These are phyloP conservation scores for Zygotorulaspora chibaensis DNA, from an alignment of 805 yeast genomes.

Conservation along the genomic window DNA sequence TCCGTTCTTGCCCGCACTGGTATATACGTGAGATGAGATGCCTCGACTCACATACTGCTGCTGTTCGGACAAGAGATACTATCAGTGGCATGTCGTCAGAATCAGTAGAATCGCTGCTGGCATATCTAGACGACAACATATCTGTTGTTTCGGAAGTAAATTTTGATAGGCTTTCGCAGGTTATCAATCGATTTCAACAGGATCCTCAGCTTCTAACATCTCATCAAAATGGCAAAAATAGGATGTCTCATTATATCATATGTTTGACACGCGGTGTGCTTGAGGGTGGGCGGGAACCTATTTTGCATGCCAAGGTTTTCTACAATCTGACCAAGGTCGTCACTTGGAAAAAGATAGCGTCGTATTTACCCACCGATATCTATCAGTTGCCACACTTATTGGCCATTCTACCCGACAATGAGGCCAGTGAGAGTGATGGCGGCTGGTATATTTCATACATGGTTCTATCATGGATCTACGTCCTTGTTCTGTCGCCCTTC, in stretches of 20 bases:
- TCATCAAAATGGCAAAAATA: conserved; percentile 1
- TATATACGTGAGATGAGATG: no score
- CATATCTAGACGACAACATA: conserved; percentile 12
- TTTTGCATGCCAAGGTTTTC: conserved; percentile 36
- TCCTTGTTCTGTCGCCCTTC: conserved; percentile 72
- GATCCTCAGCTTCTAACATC: conserved; percentile 20
- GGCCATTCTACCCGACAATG: conserved; percentile 16
- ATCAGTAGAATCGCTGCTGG: conserved; percentile 7
- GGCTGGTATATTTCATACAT: conserved; percentile 48
- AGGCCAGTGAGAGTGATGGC: conserved; percentile 6
- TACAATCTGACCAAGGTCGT: conserved; percentile 64
- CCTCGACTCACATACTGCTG: no score
- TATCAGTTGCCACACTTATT: conserved; percentile 42
- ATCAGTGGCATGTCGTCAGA: conserved; percentile 1
- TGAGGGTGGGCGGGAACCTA: not conserved
- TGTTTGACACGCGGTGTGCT: conserved; percentile 10
- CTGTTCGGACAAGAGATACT: not conserved
- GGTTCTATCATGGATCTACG: conserved; percentile 66
- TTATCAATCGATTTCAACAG: conserved; percentile 26
- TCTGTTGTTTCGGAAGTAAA: conserved; percentile 3
- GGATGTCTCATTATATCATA: conserved; percentile 1
- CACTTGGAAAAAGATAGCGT: conserved; percentile 57
- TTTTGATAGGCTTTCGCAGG: conserved; percentile 7
- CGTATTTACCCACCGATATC: conserved; percentile 58
- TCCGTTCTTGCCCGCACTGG: no score